These are phyloP conservation scores for Neurospora sublineolata DNA, from an alignment of 495 filamentous ascomycete species.

Conservation along the genomic window DNA sequence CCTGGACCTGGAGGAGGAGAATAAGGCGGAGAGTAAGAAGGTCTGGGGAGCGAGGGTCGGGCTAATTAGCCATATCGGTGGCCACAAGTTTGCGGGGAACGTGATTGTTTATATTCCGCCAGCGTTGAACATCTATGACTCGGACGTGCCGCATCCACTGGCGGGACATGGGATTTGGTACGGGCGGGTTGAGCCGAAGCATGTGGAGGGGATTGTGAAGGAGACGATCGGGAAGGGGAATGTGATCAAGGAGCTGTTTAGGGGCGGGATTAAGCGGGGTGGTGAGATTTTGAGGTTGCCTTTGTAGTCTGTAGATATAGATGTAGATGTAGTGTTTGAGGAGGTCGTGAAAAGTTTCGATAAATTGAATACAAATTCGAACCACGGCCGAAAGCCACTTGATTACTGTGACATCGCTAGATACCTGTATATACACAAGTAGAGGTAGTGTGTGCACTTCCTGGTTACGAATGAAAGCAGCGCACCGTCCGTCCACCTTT, in stretches of 20 bases:
- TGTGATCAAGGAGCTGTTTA: constrained; percentile 65
- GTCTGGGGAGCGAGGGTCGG: constrained; percentile 38
- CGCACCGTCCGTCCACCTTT: background rate
- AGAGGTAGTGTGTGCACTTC: background rate
- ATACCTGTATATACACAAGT: background rate
- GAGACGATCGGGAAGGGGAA: constrained; percentile 67
- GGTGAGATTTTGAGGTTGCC: constrained; percentile 32
- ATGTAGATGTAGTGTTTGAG: background rate
- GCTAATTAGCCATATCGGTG: constrained; percentile 78
- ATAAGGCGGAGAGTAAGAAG: constrained; percentile 1
- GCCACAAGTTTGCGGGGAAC: constrained; percentile 90
- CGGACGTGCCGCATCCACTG: constrained; percentile 38
- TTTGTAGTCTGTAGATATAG: background rate
- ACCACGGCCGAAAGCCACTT: background rate
- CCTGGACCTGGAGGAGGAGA: constrained; percentile 9
- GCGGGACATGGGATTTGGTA: constrained; percentile 89
- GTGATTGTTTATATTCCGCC: constrained; percentile 83
- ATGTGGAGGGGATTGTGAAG: constrained; percentile 75
- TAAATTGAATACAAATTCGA: background rate
- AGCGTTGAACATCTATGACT: constrained; percentile 14
- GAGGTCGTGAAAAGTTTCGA: background rate
- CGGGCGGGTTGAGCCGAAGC: constrained; percentile 70
- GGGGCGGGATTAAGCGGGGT: constrained; percentile 46
- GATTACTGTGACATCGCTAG: background rate
- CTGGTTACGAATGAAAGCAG: background rate